Evolutionary conservation across 441 rosid species (phyloP).

Genomic region (Erodium moschatum): DNA sequence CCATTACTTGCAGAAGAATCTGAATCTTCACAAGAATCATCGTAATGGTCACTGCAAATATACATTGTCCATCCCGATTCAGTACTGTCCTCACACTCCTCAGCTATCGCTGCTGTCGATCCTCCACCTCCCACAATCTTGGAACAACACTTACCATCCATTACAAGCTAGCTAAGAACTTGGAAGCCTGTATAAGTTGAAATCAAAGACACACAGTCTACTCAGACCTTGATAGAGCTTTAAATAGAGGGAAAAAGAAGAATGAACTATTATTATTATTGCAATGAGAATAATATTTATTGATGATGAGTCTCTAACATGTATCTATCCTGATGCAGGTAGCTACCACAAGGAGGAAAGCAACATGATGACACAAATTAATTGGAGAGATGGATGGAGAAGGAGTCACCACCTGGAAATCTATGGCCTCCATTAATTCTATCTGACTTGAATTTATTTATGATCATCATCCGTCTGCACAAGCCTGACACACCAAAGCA

Average conservation of each 20-base stretch:
- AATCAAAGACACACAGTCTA: not conserved
- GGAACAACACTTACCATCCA: not conserved
- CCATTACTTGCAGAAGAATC: constrained; percentile 1
- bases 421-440: not conserved
- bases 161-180: constrained; percentile 1
- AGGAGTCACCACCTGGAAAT: constrained; percentile 6
- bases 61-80: constrained; percentile 6
- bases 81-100: constrained; percentile 4
- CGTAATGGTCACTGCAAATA: not conserved
- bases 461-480: not conserved
- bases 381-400: not conserved
- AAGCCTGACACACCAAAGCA: not conserved
- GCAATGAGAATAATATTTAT: not conserved
- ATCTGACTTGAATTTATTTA: constrained; percentile 2
- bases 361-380: constrained; percentile 5
- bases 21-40: constrained; percentile 5
- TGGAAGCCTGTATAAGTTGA: not conserved
- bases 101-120: not conserved
- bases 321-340: constrained; percentile 1
- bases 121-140: constrained; percentile 5
- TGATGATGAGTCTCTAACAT: not conserved
- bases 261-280: not conserved
- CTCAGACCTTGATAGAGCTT: not conserved
- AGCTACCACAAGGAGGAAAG: not conserved
- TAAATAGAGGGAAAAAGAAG: not conserved